Conservation (phyloP, 1,139 yeast species). For the Suhomyces atakaporum region DNA sequence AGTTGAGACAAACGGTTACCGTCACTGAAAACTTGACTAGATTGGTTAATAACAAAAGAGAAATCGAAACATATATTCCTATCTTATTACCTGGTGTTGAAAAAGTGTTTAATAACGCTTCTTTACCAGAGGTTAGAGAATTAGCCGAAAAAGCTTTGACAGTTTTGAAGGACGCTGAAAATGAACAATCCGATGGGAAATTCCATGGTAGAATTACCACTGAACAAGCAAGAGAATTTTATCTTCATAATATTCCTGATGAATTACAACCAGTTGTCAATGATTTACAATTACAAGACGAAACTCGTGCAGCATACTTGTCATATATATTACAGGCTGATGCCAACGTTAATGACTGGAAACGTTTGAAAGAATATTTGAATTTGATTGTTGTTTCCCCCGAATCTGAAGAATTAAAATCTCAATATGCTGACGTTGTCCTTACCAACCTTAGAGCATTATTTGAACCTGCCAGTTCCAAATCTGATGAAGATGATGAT, state of each 20-base stretch:
- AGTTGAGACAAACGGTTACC: slow-evolving; percentile 92
- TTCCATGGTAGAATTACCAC: slow-evolving; percentile 73
- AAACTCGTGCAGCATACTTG: slow-evolving; percentile 50
- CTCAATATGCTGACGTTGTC: slow-evolving; percentile 47
- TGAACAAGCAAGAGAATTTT: slow-evolving; percentile 54
- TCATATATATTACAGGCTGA: slow-evolving; percentile 61
- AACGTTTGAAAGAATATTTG: slow-evolving; percentile 61
- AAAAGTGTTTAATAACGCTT: slow-evolving; percentile 85
- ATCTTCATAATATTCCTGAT: slow-evolving; percentile 37
- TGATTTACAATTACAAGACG: slow-evolving; percentile 30
- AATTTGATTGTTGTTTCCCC: slow-evolving; percentile 40
- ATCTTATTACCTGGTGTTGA: slow-evolving; percentile 84
- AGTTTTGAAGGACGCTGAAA: slow-evolving; percentile 82
- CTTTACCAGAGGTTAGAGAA: slow-evolving; percentile 95
- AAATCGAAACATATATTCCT: slow-evolving; percentile 87
- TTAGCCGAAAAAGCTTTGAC: slow-evolving; percentile 82
- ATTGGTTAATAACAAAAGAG: slow-evolving; percentile 89
- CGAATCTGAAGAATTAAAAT: slow-evolving; percentile 38
- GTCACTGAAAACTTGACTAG: slow-evolving; percentile 95
- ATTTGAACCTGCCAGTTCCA: slow-evolving; percentile 64
- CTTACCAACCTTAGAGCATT: slow-evolving; percentile 60
- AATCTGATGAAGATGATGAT: slow-evolving; percentile 49
- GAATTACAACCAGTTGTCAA: slow-evolving; percentile 27
- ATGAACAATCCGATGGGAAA: slow-evolving; percentile 62
- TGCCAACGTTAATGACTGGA: slow-evolving; percentile 92